Percentiles rank a stretch among this genome's conserved stretches.
Evolutionary conservation across 768 basidiomycete species (phyloP).

Genomic region (Neoboletus subvelutipes): DNA sequence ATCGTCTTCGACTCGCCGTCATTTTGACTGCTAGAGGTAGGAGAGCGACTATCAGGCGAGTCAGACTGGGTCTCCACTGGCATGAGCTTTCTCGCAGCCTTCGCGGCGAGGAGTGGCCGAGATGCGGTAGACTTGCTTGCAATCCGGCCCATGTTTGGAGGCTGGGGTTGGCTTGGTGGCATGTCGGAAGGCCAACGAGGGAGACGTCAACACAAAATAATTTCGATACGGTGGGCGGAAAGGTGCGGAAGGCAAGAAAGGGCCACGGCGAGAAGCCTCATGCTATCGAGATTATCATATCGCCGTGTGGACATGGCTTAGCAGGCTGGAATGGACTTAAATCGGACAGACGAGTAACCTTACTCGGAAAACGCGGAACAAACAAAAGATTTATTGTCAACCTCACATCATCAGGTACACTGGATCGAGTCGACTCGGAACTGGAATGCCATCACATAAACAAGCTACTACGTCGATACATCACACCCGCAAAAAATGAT

Average conservation of each 20-base stretch:
- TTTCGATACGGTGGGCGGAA: not conserved
- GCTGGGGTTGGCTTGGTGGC: conserved; percentile 8
- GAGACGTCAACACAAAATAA: conserved; percentile 11
- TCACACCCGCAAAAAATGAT: too few relatives aligned
- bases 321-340: not conserved
- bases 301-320: not conserved
- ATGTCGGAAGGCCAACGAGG: conserved; percentile 3
- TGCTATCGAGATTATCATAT: not conserved
- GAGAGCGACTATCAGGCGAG: conserved; percentile 6
- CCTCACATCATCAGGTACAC: too few relatives aligned
- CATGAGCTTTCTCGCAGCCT: conserved; percentile 18
- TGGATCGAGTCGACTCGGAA: too few relatives aligned
- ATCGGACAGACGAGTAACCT: not conserved
- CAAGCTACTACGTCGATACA: too few relatives aligned
- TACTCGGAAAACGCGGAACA: not conserved
- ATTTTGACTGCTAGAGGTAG: not conserved
- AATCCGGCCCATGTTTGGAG: not conserved
- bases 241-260: not conserved
- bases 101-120: not conserved
- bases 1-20: conserved; percentile 11
- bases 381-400: too few relatives aligned
- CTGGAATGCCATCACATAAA: too few relatives aligned
- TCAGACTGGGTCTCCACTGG: not conserved
- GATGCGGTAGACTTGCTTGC: not conserved
- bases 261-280: not conserved